phyloP scores from a whole-genome alignment of 768 basidiomycete species.

The Tricholoma furcatifolium region DNA sequence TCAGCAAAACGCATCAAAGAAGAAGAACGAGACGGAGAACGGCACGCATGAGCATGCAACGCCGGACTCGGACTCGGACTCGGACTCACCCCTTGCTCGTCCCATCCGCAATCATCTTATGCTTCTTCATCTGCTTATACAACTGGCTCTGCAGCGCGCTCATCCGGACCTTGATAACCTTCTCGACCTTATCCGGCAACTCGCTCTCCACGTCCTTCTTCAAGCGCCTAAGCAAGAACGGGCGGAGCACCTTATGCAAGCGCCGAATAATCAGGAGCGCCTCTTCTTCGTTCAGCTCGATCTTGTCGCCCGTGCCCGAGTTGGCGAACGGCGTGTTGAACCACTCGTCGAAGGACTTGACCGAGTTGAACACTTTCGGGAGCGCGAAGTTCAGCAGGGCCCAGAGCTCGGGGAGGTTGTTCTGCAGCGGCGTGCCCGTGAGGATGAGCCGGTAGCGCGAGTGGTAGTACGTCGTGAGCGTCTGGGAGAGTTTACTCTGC shows the following conservation, averaged over 20 bases:
- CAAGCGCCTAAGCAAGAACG: constrained; percentile 87
- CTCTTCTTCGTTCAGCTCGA: constrained; percentile 99
- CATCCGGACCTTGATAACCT: constrained; percentile 96
- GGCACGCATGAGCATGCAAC: no score
- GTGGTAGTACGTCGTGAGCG: constrained; percentile 89
- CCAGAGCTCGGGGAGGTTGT: constrained; percentile 96
- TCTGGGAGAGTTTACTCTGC: constrained; percentile 82
- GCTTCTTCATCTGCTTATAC: constrained; percentile 98
- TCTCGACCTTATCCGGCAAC: constrained; percentile 96
- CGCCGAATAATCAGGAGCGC: constrained; percentile 95
- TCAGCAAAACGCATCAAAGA: neutral
- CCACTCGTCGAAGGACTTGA: constrained; percentile 99
- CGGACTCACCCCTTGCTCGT: constrained; percentile 66
- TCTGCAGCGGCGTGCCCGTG: constrained; percentile 94
- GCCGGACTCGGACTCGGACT: no score
- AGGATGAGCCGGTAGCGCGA: constrained; percentile 92
- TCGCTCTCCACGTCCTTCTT: constrained; percentile 98
- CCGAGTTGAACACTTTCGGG: constrained; percentile 97
- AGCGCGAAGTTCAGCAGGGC: constrained; percentile 92
- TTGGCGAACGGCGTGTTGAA: constrained; percentile 99
- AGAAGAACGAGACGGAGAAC: no score
- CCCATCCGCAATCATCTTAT: constrained; percentile 93
- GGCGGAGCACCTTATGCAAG: constrained; percentile 91
- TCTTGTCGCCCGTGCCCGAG: constrained; percentile 97
- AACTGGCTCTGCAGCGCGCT: constrained; percentile 87